These are phyloP conservation scores for Bolboschoenoplectus hybrid DNA, from an alignment of 202 grass and related monocot genomes.

Conservation along the genomic window DNA sequence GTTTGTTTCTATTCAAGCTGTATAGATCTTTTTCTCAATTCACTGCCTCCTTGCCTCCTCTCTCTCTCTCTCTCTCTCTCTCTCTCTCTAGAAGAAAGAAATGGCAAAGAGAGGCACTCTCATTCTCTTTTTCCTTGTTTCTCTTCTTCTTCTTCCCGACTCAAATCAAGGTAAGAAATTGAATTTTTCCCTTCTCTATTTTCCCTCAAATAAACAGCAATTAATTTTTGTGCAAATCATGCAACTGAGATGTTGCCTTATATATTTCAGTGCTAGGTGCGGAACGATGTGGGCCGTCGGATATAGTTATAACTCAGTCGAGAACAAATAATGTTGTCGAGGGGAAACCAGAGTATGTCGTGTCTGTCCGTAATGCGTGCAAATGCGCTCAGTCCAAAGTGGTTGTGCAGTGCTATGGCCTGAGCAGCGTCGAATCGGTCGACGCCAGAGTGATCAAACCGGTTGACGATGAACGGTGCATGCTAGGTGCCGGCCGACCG, in stretches of 20 bases:
- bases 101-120: slow-evolving; percentile 21
- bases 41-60: neutral
- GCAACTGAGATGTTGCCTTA: neutral
- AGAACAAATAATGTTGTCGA: slow-evolving; percentile 61
- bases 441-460: slow-evolving; percentile 60
- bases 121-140: slow-evolving; percentile 18
- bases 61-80: neutral
- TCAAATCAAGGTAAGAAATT: slow-evolving; percentile 17
- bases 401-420: slow-evolving; percentile 66
- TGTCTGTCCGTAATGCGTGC: slow-evolving; percentile 65
- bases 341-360: slow-evolving; percentile 75
- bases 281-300: slow-evolving; percentile 34
- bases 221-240: neutral
- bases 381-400: slow-evolving; percentile 64
- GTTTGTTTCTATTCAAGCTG: neutral
- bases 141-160: slow-evolving; percentile 20
- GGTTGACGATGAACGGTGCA: slow-evolving; percentile 53
- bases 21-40: slow-evolving; percentile 17
- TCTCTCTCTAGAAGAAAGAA: neutral
- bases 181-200: neutral
- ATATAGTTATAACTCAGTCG: slow-evolving; percentile 55
- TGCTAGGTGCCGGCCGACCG: slow-evolving; percentile 49
- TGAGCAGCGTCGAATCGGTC: slow-evolving; percentile 71
- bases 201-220: neutral
- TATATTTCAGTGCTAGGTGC: slow-evolving; percentile 20